Evolutionary conservation across 345 rosid species (phyloP).

Genomic region (Salix suchowensis): DNA sequence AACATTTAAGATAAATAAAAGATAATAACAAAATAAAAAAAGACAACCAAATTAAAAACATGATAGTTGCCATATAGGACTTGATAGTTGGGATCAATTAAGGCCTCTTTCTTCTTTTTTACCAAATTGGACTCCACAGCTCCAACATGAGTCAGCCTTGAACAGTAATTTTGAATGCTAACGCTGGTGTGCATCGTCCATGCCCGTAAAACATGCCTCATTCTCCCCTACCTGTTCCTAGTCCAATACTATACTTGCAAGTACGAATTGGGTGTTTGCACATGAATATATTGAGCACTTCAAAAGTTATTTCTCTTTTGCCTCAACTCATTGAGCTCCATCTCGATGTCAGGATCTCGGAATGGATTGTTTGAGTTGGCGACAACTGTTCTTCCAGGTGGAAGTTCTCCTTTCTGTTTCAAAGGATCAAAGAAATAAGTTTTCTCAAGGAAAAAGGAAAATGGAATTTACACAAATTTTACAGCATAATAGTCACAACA

Average conservation of each 20-base stretch:
- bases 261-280: neutral
- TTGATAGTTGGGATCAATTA: no score
- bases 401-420: conserved; percentile 67
- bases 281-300: neutral
- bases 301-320: conserved; percentile 27
- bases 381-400: conserved; percentile 50
- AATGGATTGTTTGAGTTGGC: conserved; percentile 32
- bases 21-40: no score
- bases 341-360: conserved; percentile 58
- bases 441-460: neutral
- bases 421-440: neutral
- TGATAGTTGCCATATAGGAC: no score
- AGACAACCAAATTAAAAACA: no score
- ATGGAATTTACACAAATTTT: neutral
- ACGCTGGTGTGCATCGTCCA: no score
- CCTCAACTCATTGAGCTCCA: conserved; percentile 62
- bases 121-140: no score
- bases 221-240: neutral
- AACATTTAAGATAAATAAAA: no score
- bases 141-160: no score
- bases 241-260: neutral
- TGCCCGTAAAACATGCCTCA: no score
- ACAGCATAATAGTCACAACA: neutral
- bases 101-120: no score
- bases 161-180: no score